These are phyloP conservation scores for Vitis hybrid DNA, from an alignment of 177 flowering plant species.

Conservation along the genomic window DNA sequence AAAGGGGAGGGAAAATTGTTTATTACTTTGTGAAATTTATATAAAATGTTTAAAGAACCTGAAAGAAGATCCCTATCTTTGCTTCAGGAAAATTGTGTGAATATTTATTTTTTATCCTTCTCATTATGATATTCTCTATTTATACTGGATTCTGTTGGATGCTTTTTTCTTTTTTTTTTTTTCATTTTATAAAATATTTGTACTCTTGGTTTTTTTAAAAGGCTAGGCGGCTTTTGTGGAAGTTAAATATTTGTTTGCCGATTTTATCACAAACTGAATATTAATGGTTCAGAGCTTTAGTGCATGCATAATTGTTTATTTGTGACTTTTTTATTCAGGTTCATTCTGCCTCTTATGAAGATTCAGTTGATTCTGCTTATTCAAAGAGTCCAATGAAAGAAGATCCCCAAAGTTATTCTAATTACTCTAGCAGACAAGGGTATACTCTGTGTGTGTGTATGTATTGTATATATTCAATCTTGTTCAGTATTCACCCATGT, in stretches of 20 bases:
- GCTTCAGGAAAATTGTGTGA: too few species aligned
- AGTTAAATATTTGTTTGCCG: not conserved
- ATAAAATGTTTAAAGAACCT: too few species aligned
- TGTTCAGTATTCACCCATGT: conserved; percentile 4
- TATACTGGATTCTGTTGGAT: too few species aligned
- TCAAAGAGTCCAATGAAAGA: conserved; percentile 36
- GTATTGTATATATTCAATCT: not conserved
- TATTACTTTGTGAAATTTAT: too few species aligned
- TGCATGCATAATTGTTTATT: not conserved
- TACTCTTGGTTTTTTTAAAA: too few species aligned
- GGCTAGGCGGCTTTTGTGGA: not conserved
- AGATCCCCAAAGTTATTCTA: conserved; percentile 42
- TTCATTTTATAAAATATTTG: too few species aligned
- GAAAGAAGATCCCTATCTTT: too few species aligned
- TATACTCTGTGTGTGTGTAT: conserved; percentile 21
- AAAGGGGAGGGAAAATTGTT: too few species aligned
- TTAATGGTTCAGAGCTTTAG: not conserved
- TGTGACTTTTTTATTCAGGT: conserved; percentile 34
- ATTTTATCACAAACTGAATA: not conserved
- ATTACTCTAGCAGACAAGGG: conserved; percentile 35
- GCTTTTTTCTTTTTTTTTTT: too few species aligned
- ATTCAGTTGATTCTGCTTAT: conserved; percentile 29
- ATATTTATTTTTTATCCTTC: too few species aligned
- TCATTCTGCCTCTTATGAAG: conserved; percentile 34
- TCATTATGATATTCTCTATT: too few species aligned